Conservation (phyloP, 2,329 filamentous ascomycete species). For the Beauveria scarabaeidicola region DNA sequence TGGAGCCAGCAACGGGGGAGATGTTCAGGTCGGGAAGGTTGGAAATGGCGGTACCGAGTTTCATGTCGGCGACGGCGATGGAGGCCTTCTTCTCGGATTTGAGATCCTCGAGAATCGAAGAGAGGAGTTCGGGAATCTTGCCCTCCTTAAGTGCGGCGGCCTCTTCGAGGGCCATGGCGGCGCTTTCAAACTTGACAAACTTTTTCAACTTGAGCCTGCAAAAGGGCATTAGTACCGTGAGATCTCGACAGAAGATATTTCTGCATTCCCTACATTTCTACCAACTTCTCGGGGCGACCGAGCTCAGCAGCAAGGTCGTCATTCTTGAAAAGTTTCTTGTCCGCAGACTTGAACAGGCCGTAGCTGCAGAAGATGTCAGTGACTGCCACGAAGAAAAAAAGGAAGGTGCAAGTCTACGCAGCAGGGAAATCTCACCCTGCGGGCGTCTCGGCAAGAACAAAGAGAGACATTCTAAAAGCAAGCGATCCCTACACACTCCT, state of each 20-base stretch:
- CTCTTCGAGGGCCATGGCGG: conserved; percentile 82
- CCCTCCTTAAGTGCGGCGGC: conserved; percentile 82
- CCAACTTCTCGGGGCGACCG: conserved; percentile 72
- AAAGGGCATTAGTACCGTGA: conserved; percentile 11
- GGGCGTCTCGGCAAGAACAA: conserved; percentile 89
- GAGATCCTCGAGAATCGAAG: conserved; percentile 73
- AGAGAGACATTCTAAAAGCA: conserved; percentile 64
- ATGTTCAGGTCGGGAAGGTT: conserved; percentile 85
- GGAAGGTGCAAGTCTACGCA: background rate
- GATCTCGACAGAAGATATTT: background rate
- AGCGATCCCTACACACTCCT: conserved; percentile 23
- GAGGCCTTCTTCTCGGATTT: conserved; percentile 98
- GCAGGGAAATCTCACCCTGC: conserved; percentile 50
- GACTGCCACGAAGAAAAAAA: background rate
- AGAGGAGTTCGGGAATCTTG: conserved; percentile 85
- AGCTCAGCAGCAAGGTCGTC: conserved; percentile 70
- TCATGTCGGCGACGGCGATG: conserved; percentile 86
- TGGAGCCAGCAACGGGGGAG: conserved; percentile 59
- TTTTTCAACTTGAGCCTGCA: conserved; percentile 85
- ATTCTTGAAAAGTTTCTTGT: conserved; percentile 94
- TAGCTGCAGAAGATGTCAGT: conserved; percentile 54
- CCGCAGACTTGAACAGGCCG: conserved; percentile 94
- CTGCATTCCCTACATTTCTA: conserved; percentile 64
- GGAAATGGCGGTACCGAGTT: conserved; percentile 84
- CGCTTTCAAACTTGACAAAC: conserved; percentile 95